Conservation (phyloP, 352 stramenopile species). For the Phytopythium kandeliae region DNA sequence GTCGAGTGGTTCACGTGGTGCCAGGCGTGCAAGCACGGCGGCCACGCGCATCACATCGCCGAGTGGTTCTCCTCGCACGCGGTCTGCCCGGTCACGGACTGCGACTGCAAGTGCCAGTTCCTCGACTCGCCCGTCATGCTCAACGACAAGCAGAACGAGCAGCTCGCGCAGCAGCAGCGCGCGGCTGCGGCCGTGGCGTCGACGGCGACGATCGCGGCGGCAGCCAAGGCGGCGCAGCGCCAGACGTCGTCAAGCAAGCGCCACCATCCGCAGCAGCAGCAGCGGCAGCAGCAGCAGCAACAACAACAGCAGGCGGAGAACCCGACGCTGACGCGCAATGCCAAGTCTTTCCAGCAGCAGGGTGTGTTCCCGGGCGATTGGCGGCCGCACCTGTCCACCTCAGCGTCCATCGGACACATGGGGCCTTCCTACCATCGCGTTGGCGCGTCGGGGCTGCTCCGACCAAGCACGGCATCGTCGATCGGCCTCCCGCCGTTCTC, state of each 20-base stretch:
- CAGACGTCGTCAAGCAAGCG: slow-evolving; percentile 21
- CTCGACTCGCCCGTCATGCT: slow-evolving; percentile 62
- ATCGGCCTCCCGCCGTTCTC: slow-evolving; percentile 33
- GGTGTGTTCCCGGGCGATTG: slow-evolving; percentile 12
- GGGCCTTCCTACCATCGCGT: slow-evolving; percentile 21
- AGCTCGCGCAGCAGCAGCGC: slow-evolving; percentile 31
- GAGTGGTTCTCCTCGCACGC: slow-evolving; percentile 91
- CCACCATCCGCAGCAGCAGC: slow-evolving; percentile 19
- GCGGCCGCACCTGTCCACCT: slow-evolving; percentile 18
- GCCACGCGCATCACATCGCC: slow-evolving; percentile 91
- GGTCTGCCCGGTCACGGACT: slow-evolving; percentile 92
- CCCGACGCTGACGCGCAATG: slow-evolving; percentile 7
- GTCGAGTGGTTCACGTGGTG: slow-evolving; percentile 96
- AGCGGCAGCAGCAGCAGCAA: no score
- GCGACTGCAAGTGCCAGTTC: slow-evolving; percentile 88
- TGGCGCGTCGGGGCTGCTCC: slow-evolving; percentile 24
- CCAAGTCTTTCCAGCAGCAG: slow-evolving; percentile 25
- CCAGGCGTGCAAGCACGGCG: slow-evolving; percentile 86
- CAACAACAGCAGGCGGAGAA: slow-evolving; percentile 21
- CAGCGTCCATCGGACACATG: slow-evolving; percentile 21
- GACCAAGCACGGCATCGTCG: slow-evolving; percentile 15
- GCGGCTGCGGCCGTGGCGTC: slow-evolving; percentile 8
- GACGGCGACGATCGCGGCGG: slow-evolving; percentile 5
- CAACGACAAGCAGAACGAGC: slow-evolving; percentile 40
- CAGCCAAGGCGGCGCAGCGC: slow-evolving; percentile 6